A percentile compares a stretch with the other conserved stretches of the same genome.
These are phyloP conservation scores for Tubosaeta brunneosetosa DNA, from an alignment of 768 basidiomycete genomes.

Conservation along the genomic window DNA sequence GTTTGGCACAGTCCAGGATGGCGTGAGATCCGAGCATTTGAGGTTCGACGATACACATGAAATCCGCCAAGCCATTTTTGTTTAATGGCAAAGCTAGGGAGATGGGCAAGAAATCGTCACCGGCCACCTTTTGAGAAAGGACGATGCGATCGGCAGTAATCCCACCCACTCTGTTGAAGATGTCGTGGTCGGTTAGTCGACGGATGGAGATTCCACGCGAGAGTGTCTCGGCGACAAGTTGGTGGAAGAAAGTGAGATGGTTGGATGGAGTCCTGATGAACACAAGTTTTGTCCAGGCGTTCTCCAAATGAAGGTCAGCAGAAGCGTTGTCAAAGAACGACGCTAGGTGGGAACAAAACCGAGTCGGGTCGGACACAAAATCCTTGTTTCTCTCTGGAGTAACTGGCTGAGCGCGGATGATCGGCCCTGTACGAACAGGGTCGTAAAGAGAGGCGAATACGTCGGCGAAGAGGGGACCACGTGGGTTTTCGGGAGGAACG, in stretches of 20 bases:
- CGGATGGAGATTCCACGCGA: slow-evolving; percentile 50
- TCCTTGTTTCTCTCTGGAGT: slow-evolving; percentile 52
- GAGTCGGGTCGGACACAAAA: slow-evolving; percentile 41
- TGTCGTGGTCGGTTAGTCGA: slow-evolving; percentile 66
- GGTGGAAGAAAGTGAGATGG: slow-evolving; percentile 44
- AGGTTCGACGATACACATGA: slow-evolving; percentile 72
- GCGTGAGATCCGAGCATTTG: slow-evolving; percentile 74
- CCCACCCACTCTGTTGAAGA: slow-evolving; percentile 68
- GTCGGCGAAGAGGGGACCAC: slow-evolving; percentile 67
- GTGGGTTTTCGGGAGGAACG: slow-evolving; percentile 55
- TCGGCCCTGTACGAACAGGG: slow-evolving; percentile 29
- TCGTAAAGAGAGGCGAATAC: slow-evolving; percentile 59
- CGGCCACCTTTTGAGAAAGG: slow-evolving; percentile 46
- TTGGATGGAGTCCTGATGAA: slow-evolving; percentile 50
- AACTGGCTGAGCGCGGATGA: slow-evolving; percentile 53
- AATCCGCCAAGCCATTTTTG: slow-evolving; percentile 53
- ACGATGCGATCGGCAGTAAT: slow-evolving; percentile 64
- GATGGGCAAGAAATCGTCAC: slow-evolving; percentile 45
- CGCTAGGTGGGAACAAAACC: slow-evolving; percentile 42
- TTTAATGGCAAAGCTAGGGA: slow-evolving; percentile 55
- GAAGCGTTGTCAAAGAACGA: slow-evolving; percentile 25
- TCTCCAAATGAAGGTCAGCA: slow-evolving; percentile 23
- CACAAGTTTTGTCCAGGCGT: slow-evolving; percentile 37
- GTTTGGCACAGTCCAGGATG: slow-evolving; percentile 61
- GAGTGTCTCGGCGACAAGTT: slow-evolving; percentile 55